Base-by-base conservation (phyloP, 2,329 filamentous ascomycete species). In the Cordyceps pruinosa region DNA sequence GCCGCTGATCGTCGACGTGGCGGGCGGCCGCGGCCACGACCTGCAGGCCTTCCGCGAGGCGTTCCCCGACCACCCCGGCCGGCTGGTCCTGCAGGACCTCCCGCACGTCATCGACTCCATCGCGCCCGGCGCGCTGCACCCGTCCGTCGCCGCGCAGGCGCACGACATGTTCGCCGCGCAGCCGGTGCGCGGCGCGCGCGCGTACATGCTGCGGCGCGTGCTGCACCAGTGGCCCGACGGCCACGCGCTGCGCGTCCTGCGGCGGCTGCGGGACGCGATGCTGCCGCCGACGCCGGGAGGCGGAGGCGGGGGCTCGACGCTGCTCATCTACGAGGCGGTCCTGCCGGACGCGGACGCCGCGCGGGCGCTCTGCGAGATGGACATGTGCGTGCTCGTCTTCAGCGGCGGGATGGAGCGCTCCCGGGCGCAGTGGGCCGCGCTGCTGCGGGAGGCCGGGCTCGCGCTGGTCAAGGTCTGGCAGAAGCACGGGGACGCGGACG, bases 141-240 rank as follows among this genome's bases (percentile, higher is more conserved):
- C 63, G 0, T 54, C 46, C 8, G 63, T 70, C 6, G 64, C 69
- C 45, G 54, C 25, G 2, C 69, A 69, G 65, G 52, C 62, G 1
- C 70, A 75, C 37, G 70, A 75, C 52, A 74, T 65, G 49, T 69
- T 68, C 50, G 65, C 62, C 1, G 61, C 64, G n/a, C 69, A 72
- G 49, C 68, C 67, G 2, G 60, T 73, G 0, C 69, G 72, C 64
- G 59, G 64, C 19, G 61, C 64, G 2, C 60, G 63, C 10, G 62
- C 61, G 1, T 66, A 66, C 60, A 66, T 63, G 41, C 62, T 66
- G 59, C 64, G 65, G 54, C 63, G 60, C 12, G 56, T 64, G 15
- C 51, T 67, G 15, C 65, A 66, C 32, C 61, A 67, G 56, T 67
- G 62, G 61, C 57, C 65, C 3, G 63, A 66, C 26, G n/a, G 56